Conservation (phyloP, 257 asterid species). For the Solanum chmielewskii region DNA sequence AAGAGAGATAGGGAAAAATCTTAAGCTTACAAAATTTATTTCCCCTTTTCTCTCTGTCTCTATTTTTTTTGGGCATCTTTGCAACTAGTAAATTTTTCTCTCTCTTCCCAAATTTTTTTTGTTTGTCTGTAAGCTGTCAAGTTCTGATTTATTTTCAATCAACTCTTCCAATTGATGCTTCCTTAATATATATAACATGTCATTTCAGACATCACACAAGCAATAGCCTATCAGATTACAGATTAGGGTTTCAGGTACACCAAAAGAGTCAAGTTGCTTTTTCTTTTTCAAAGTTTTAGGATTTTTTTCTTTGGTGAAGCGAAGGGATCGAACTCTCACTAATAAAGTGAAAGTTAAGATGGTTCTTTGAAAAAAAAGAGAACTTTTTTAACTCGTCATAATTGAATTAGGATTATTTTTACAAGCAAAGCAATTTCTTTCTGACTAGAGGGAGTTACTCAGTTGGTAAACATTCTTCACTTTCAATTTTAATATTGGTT, state of each 20-base stretch:
- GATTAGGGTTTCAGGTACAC: constrained; percentile 38
- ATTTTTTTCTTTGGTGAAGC: neutral
- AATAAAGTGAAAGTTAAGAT: neutral
- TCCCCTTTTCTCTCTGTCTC: neutral
- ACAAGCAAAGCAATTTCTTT: neutral
- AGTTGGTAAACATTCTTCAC: neutral
- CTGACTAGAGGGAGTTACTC: neutral
- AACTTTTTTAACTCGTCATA: constrained; percentile 1
- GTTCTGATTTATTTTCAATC: constrained; percentile 15
- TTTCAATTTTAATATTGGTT: neutral
- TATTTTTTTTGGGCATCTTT: constrained; percentile 4
- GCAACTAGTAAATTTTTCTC: neutral
- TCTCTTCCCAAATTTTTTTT: neutral
- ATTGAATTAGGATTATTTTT: constrained; percentile 3
- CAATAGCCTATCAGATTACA: constrained; percentile 23
- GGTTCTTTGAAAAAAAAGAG: neutral
- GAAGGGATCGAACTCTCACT: neutral
- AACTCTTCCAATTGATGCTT: constrained; percentile 23
- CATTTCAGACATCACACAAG: constrained; percentile 28
- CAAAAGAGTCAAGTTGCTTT: constrained; percentile 13
- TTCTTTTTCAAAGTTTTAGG: too few relatives aligned
- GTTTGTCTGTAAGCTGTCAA: constrained; percentile 30
- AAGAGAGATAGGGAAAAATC: neutral
- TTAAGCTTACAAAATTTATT: neutral
- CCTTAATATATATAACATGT: constrained; percentile 31